Evolutionary conservation across 1,284 basidiomycete species (phyloP).

Genomic region (Blastosporella zonata): DNA sequence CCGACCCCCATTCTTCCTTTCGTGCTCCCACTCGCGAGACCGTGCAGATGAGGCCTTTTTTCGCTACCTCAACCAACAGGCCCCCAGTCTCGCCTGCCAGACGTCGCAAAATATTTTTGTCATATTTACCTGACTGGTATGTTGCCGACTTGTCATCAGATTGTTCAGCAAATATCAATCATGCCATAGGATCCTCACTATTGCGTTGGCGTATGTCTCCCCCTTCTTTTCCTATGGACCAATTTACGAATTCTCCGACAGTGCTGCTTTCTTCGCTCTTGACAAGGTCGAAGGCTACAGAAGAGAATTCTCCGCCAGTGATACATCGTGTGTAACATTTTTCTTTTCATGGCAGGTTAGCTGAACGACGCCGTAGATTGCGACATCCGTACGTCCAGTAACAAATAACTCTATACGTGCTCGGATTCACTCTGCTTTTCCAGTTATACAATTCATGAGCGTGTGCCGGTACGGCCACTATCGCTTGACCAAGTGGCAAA

Average conservation of each 20-base stretch:
- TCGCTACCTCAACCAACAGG: conserved; percentile 18
- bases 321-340: conserved; percentile 59
- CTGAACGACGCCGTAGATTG: conserved; percentile 28
- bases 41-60: conserved; percentile 16
- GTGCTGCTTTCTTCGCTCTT: conserved; percentile 66
- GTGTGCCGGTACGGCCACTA: conserved; percentile 61
- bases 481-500: not conserved
- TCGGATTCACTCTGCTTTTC: conserved; percentile 25
- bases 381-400: conserved; percentile 50
- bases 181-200: conserved; percentile 58
- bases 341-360: conserved; percentile 6
- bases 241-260: conserved; percentile 26
- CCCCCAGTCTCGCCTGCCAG: conserved; percentile 29
- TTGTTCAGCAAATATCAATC: not conserved
- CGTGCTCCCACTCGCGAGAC: not conserved
- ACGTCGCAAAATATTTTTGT: conserved; percentile 46
- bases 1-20: conserved; percentile 15
- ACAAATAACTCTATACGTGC: conserved; percentile 12
- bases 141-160: conserved; percentile 19
- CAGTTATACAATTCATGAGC: conserved; percentile 80
- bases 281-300: conserved; percentile 78
- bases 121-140: conserved; percentile 75
- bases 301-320: conserved; percentile 79
- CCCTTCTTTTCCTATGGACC: conserved; percentile 2
- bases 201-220: conserved; percentile 61